Conservation (phyloP, 2,329 filamentous ascomycete genomes). For the Aspergillus sp. region DNA sequence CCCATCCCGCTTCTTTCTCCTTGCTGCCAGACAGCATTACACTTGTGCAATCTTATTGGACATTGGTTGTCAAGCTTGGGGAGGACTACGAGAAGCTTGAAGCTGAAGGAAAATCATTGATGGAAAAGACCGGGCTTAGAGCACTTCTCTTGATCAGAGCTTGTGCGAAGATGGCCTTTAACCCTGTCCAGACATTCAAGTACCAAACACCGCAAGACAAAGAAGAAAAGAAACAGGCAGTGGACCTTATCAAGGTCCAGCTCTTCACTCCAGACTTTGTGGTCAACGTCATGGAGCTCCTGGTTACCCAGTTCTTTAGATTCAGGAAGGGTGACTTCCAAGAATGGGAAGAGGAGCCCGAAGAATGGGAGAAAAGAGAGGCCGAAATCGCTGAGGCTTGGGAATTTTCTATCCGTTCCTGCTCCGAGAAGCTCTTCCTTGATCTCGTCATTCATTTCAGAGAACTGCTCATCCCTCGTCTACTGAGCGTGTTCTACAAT, state of each 20-base stretch:
- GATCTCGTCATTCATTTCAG: conserved; percentile 89
- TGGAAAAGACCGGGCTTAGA: conserved; percentile 75
- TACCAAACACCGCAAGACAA: conserved; percentile 70
- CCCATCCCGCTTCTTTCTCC: conserved; percentile 75
- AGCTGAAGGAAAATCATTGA: conserved; percentile 48
- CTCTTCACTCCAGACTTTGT: conserved; percentile 73
- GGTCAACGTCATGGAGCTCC: conserved; percentile 70
- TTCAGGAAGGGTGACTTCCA: conserved; percentile 79
- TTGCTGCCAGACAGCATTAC: conserved; percentile 71
- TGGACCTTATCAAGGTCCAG: conserved; percentile 61
- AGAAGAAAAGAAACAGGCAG: conserved; percentile 65
- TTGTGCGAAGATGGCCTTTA: conserved; percentile 79
- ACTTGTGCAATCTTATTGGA: conserved; percentile 79
- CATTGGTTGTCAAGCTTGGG: conserved; percentile 67
- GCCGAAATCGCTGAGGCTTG: conserved; percentile 77
- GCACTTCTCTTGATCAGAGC: conserved; percentile 74
- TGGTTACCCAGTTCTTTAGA: conserved; percentile 82
- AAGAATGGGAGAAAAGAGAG: conserved; percentile 91
- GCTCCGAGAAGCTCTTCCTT: conserved; percentile 87
- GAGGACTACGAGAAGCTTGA: conserved; percentile 53
- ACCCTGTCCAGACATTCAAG: conserved; percentile 73
- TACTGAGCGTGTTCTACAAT: conserved; percentile 75
- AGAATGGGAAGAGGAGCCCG: conserved; percentile 88
- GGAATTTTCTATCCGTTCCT: conserved; percentile 87
- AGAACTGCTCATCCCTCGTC: conserved; percentile 66